Evolutionary conservation across 768 basidiomycete genomes (phyloP), one percentile per base, ranked within the genome.

Genomic region (Suillus discolor): DNA sequence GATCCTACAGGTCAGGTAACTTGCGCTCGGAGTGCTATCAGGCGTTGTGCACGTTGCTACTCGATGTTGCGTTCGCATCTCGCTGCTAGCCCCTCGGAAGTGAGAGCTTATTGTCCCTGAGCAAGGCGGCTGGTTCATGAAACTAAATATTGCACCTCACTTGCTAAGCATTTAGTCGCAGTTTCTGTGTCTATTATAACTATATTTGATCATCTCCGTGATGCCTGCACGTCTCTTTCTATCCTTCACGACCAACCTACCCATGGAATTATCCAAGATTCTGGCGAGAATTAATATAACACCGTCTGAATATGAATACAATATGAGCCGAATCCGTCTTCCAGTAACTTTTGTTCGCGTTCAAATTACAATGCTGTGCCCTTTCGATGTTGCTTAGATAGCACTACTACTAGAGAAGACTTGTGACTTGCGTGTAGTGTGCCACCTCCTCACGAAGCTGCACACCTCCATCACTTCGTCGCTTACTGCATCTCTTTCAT

Each of bases 291-390:
- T 25, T 16, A 9, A 18, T 39, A 25, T 16, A 11, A 34, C 31
- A 25, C 11, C 12, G 6, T 31, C 20, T 20, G 25, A 25, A 59
- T 39, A n/a, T 59, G 53, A 54, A 55, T 60, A 25, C 11, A 6
- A 25, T 59, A 25, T 18, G 16, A 16, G 13, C 38, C 23, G 28
- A 53, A 28, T 28, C 28, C 15, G 25, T 28, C 25, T 31, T 28
- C 15, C 25, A 23, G 6, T 8, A 20, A 44, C 20, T 8, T 23
- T 23, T 13, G 38, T 23, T 57, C 36, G 6, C 16, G 51, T 53
- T 57, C 57, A 57, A 39, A 39, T 57, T 16, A 25, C 39, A 25
- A 25, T 55, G 54, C 54, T 55, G 54, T 55, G 54, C 54, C 20
- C 34, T 36, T 36, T 36, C 53, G 31, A 55, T 54, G 16, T 28